phyloP scores from a whole-genome alignment of 2,329 filamentous ascomycete genomes.

The Coniochaeta sp. region DNA sequence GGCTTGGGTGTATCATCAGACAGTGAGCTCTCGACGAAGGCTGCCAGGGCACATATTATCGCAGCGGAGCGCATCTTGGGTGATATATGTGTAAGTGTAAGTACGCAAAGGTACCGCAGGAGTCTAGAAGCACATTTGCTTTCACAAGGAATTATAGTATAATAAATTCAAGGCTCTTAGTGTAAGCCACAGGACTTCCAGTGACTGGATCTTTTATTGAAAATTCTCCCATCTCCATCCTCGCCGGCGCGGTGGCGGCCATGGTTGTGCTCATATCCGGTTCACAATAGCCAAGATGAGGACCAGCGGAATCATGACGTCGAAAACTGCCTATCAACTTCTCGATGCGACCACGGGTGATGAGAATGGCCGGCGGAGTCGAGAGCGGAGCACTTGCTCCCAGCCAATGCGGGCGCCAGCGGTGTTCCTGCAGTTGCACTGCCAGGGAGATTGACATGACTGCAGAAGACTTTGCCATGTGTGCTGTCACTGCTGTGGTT shows the following conservation, averaged over 20 bases:
- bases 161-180: too few relatives aligned
- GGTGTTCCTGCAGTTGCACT: background rate
- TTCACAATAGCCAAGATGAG: background rate
- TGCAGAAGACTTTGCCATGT: background rate
- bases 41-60: constrained; percentile 3
- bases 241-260: background rate
- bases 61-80: constrained; percentile 10
- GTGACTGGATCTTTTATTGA: background rate
- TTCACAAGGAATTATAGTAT: background rate
- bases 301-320: constrained; percentile 1
- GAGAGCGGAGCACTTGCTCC: background rate
- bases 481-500: background rate
- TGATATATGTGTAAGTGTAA: background rate
- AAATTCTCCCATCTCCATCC: background rate
- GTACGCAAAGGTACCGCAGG: background rate
- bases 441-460: background rate
- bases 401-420: background rate
- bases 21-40: background rate
- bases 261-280: constrained; percentile 2
- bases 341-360: background rate
- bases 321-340: background rate
- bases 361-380: background rate
- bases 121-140: background rate
- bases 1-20: constrained; percentile 10
- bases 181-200: too few relatives aligned